A percentile compares a stretch with the other conserved stretches of the same genome.
Conservation (phyloP, 352 stramenopile genomes). For the Pythium aristosporum region DNA sequence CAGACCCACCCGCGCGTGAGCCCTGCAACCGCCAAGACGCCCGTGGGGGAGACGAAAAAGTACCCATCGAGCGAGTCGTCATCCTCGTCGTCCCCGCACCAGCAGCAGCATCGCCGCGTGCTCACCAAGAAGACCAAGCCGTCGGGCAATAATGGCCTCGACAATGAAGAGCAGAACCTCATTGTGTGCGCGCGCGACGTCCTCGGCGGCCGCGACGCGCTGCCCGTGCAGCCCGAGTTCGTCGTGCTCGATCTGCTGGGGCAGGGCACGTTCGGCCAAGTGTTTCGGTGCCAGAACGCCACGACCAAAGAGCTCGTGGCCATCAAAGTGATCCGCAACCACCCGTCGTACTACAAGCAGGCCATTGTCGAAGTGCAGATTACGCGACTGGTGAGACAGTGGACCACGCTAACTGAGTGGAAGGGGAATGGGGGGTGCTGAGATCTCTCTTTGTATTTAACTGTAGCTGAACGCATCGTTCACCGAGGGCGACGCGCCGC, state of each 20-base stretch:
- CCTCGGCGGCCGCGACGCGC: constrained; percentile 25
- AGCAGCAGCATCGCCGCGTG: constrained; percentile 18
- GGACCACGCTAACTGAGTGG: too few species aligned
- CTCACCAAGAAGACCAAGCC: constrained; percentile 45
- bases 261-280: constrained; percentile 76
- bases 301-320: constrained; percentile 81
- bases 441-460: background rate
- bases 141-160: constrained; percentile 36
- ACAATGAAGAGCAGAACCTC: constrained; percentile 55
- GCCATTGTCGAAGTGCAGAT: constrained; percentile 94
- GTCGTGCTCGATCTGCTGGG: constrained; percentile 92
- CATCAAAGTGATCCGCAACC: constrained; percentile 97
- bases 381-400: constrained; percentile 78
- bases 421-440: too few species aligned
- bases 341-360: constrained; percentile 91
- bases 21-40: background rate
- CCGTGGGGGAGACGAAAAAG: too few species aligned
- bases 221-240: constrained; percentile 52
- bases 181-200: constrained; percentile 46
- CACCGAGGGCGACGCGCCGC: constrained; percentile 32
- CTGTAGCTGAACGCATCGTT: constrained; percentile 35
- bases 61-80: background rate
- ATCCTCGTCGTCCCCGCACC: background rate
- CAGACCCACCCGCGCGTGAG: background rate
- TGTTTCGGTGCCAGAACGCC: constrained; percentile 45